Conservation (phyloP, 1,139 yeast species). For the Keqinozyma sinolaborantium region DNA sequence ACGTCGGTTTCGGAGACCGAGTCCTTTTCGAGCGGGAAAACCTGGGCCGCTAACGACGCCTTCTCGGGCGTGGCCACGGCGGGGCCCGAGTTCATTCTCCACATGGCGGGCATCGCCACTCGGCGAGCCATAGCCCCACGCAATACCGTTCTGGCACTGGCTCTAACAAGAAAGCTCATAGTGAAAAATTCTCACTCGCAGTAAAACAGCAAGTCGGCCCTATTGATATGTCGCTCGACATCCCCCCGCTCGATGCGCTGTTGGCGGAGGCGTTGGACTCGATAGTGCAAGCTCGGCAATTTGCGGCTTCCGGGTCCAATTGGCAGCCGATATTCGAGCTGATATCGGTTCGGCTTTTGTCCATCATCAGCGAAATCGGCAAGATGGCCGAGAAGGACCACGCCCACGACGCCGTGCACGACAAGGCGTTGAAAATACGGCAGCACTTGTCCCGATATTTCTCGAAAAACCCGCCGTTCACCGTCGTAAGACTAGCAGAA, state of each 20-base stretch:
- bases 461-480: constrained; percentile 50
- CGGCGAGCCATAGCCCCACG: not conserved
- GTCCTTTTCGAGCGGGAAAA: constrained; percentile 38
- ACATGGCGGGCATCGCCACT: not conserved
- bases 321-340: not conserved
- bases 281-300: not conserved
- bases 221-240: not conserved
- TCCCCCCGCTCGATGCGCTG: not conserved
- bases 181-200: constrained; percentile 9
- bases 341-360: not conserved
- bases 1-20: constrained; percentile 52
- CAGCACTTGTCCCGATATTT: constrained; percentile 23
- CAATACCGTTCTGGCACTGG: not conserved
- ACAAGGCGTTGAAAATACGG: constrained; percentile 7
- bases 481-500: constrained; percentile 54
- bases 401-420: not conserved
- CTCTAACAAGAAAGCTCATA: not conserved
- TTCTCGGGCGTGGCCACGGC: constrained; percentile 5
- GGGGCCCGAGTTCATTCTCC: constrained; percentile 6
- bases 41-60: constrained; percentile 29
- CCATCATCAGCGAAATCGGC: not conserved
- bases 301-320: not conserved
- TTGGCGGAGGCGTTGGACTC: not conserved
- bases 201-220: too few relatives aligned
- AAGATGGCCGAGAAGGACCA: not conserved